Percentiles rank a stretch among this genome's conserved stretches.
phyloP scores from a whole-genome alignment of 2,329 filamentous ascomycete genomes.

The Leptodontidium sp. region DNA sequence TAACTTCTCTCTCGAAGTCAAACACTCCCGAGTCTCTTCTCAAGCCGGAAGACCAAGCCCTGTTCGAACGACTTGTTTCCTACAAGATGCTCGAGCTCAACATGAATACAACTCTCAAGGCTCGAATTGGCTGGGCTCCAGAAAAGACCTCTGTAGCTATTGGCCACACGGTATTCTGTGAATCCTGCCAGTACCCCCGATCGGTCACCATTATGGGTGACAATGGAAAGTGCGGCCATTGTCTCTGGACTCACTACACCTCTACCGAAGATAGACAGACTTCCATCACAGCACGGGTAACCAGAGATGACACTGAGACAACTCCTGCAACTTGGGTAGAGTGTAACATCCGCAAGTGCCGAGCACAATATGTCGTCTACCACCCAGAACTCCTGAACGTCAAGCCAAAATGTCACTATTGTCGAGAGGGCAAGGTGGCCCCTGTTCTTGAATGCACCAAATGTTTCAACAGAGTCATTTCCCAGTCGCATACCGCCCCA shows the following conservation, averaged over 20 bases:
- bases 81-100: slow-evolving; percentile 39
- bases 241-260: slow-evolving; percentile 24
- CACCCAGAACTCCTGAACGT: slow-evolving; percentile 29
- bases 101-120: slow-evolving; percentile 30
- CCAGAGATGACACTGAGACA: slow-evolving; percentile 28
- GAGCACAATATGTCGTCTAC: slow-evolving; percentile 38
- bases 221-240: slow-evolving; percentile 32
- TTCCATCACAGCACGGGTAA: slow-evolving; percentile 23
- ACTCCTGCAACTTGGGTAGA: slow-evolving; percentile 35
- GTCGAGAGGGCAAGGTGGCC: slow-evolving; percentile 24
- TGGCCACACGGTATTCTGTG: slow-evolving; percentile 31
- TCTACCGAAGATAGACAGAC: slow-evolving; percentile 17
- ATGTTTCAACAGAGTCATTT: slow-evolving; percentile 34
- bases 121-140: slow-evolving; percentile 33
- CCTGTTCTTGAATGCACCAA: slow-evolving; percentile 30
- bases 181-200: slow-evolving; percentile 31
- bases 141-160: slow-evolving; percentile 32
- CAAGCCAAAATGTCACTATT: slow-evolving; percentile 36
- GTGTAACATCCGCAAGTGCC: slow-evolving; percentile 32
- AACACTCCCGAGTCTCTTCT: slow-evolving; percentile 11
- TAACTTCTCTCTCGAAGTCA: background rate
- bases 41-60: slow-evolving; percentile 14
- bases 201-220: slow-evolving; percentile 37
- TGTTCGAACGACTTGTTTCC: slow-evolving; percentile 31
- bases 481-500: slow-evolving; percentile 27